Conservation (phyloP, 2,329 filamentous ascomycete genomes). For the Ceratocystis eucalypticola region DNA sequence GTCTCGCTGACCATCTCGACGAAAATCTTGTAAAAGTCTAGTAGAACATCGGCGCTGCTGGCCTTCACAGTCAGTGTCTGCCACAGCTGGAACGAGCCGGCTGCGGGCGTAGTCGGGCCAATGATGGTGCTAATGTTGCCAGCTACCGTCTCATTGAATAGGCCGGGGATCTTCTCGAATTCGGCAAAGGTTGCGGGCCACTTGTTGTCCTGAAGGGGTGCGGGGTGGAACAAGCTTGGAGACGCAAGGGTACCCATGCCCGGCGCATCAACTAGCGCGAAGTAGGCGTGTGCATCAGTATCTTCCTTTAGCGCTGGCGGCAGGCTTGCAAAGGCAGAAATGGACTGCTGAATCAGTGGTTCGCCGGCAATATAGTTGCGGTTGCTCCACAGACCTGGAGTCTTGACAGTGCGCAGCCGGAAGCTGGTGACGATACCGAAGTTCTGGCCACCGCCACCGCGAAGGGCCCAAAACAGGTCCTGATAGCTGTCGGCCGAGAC, state of each 20-base stretch:
- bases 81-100: slow-evolving; percentile 11
- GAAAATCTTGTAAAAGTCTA: slow-evolving; percentile 23
- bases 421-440: slow-evolving; percentile 43
- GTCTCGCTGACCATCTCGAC: slow-evolving; percentile 26
- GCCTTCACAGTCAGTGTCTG: slow-evolving; percentile 18
- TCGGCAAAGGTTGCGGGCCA: not conserved
- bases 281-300: slow-evolving; percentile 15
- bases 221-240: slow-evolving; percentile 13
- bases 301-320: slow-evolving; percentile 18
- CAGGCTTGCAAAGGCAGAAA: slow-evolving; percentile 20
- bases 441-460: slow-evolving; percentile 39
- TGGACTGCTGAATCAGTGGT: not conserved
- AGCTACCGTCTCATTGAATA: not conserved
- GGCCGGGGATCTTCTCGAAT: not conserved
- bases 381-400: slow-evolving; percentile 27
- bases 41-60: slow-evolving; percentile 24
- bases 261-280: slow-evolving; percentile 26
- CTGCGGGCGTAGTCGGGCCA: not conserved
- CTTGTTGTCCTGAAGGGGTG: slow-evolving; percentile 22
- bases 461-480: slow-evolving; percentile 45
- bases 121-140: slow-evolving; percentile 3
- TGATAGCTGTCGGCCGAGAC: slow-evolving; percentile 30
- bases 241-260: slow-evolving; percentile 24
- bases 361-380: not conserved
- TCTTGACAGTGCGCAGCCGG: slow-evolving; percentile 29